Evolutionary conservation across 257 asterid genomes (phyloP).

Genomic region (Solanum dulcamara): DNA sequence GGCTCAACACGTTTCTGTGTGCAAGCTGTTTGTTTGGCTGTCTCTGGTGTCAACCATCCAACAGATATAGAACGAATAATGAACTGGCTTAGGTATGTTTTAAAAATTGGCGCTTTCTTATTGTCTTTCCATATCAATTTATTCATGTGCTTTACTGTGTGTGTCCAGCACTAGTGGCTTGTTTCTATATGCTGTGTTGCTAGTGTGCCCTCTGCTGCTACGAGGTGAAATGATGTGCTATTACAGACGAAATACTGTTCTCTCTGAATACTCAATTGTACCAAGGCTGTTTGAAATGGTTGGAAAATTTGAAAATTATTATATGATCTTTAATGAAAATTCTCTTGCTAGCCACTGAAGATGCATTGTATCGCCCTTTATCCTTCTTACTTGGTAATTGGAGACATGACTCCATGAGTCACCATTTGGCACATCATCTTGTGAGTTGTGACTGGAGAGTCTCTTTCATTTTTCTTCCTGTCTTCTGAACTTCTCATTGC

Average conservation of each 20-base stretch:
- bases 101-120: neutral
- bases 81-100: slow-evolving; percentile 58
- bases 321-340: neutral
- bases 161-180: neutral
- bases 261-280: neutral
- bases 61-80: slow-evolving; percentile 58
- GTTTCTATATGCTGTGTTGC: neutral
- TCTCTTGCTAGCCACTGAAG: neutral
- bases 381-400: neutral
- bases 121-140: neutral
- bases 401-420: neutral
- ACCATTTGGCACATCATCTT: neutral
- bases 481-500: neutral
- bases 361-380: neutral
- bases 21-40: slow-evolving; percentile 77
- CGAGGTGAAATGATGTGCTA: neutral
- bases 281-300: neutral
- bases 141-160: neutral
- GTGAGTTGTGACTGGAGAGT: neutral
- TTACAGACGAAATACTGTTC: neutral
- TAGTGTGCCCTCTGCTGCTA: neutral
- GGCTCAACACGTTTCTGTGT: slow-evolving; percentile 53
- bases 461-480: neutral
- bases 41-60: slow-evolving; percentile 71
- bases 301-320: neutral